A percentile compares a stretch with the other conserved stretches of the same genome.
These are phyloP conservation scores for Coelastrella sp. DNA, from an alignment of 139 green algal genomes.

Conservation along the genomic window DNA sequence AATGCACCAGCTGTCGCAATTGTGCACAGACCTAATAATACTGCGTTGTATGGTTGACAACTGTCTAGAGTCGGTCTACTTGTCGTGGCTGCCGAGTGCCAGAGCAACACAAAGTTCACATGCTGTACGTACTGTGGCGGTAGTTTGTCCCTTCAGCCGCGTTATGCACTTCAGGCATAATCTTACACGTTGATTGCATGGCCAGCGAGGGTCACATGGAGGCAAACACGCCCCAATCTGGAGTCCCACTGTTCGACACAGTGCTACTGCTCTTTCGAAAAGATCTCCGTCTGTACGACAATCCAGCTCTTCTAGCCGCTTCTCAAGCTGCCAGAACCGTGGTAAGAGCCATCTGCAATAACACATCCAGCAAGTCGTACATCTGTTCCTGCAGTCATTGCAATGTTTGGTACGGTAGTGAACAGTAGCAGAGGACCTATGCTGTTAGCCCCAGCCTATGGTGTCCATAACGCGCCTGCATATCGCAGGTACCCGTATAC, in stretches of 20 bases:
- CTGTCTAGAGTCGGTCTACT: too few relatives aligned
- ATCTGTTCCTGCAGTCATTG: not conserved
- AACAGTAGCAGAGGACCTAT: not conserved
- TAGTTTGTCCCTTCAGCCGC: too few relatives aligned
- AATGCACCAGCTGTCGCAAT: too few relatives aligned
- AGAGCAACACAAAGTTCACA: too few relatives aligned
- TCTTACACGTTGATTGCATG: too few relatives aligned
- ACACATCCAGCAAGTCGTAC: not conserved
- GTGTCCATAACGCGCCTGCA: not conserved
- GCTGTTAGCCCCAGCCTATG: not conserved
- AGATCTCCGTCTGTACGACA: slow-evolving; percentile 87
- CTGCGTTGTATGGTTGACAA: too few relatives aligned
- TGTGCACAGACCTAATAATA: too few relatives aligned
- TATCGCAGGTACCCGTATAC: slow-evolving; percentile 81
- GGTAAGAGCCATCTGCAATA: slow-evolving; percentile 11
- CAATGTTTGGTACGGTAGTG: not conserved
- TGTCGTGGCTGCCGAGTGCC: too few relatives aligned
- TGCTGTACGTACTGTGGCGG: too few relatives aligned
- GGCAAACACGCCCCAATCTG: too few relatives aligned
- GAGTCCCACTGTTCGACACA: not conserved
- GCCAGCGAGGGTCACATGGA: too few relatives aligned
- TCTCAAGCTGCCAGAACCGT: slow-evolving; percentile 60
- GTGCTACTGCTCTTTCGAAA: slow-evolving; percentile 75
- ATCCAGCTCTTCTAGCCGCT: slow-evolving; percentile 82
- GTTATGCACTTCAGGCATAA: too few relatives aligned